Percentiles rank a stretch among this genome's conserved stretches.
These are phyloP conservation scores for Leptographium wingfieldii DNA, from an alignment of 2,329 filamentous ascomycete species.

Conservation along the genomic window DNA sequence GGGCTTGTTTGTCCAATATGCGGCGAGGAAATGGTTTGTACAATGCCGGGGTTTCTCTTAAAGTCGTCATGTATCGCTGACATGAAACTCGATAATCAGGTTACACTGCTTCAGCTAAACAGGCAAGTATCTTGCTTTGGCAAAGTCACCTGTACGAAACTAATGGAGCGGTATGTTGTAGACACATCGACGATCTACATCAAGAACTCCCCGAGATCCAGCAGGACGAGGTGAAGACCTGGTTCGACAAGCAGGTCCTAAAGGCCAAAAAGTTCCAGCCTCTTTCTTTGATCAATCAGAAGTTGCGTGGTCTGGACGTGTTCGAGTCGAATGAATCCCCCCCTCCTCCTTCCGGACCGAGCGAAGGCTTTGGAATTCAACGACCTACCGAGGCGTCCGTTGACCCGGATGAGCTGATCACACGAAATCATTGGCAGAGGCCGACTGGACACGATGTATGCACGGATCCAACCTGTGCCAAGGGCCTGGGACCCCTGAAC, in stretches of 20 bases:
- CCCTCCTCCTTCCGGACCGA: constrained; percentile 17
- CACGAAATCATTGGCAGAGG: constrained; percentile 78
- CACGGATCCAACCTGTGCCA: constrained; percentile 76
- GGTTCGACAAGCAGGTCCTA: constrained; percentile 89
- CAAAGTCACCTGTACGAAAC: neutral
- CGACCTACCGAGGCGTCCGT: constrained; percentile 29
- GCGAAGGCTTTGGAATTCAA: constrained; percentile 20
- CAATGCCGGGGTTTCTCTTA: neutral
- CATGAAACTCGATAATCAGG: constrained; percentile 31
- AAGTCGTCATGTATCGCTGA: neutral
- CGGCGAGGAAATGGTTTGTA: constrained; percentile 82
- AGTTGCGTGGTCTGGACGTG: constrained; percentile 80
- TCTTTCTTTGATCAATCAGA: constrained; percentile 82
- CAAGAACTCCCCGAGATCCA: constrained; percentile 78
- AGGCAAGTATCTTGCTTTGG: constrained; percentile 29
- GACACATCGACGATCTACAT: constrained; percentile 73
- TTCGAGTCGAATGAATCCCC: constrained; percentile 80
- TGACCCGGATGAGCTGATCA: constrained; percentile 86
- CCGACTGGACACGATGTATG: constrained; percentile 63
- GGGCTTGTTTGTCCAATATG: constrained; percentile 93
- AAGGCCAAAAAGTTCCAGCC: constrained; percentile 92
- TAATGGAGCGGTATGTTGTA: constrained; percentile 2
- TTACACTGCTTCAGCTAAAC: constrained; percentile 88
- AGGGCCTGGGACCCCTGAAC: constrained; percentile 63
- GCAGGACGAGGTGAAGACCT: constrained; percentile 91